Conservation (phyloP, 192 early-diverging fungal genomes). For the Coemansia sp. region DNA sequence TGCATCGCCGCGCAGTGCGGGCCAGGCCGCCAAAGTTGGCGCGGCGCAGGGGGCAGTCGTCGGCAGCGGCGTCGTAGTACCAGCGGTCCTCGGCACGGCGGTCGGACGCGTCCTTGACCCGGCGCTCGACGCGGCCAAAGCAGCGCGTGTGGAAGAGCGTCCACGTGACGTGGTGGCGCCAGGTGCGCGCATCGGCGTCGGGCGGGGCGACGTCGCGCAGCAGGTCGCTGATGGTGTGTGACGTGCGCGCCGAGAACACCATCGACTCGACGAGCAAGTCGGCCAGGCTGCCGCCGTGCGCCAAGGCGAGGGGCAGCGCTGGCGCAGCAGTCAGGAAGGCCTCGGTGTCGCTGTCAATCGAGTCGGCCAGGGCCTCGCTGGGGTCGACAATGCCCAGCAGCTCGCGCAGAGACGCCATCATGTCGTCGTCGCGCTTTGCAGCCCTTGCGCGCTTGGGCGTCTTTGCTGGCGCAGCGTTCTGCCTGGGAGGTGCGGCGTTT, state of each 20-base stretch:
- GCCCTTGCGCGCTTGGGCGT: conserved; percentile 5
- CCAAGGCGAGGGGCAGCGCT: conserved; percentile 19
- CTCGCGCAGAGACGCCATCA: conserved; percentile 50
- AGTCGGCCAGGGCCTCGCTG: conserved; percentile 53
- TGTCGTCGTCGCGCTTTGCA: conserved; percentile 38
- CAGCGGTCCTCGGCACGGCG: conserved; percentile 55
- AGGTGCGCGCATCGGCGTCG: conserved; percentile 25
- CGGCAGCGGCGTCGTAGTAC: conserved; percentile 56
- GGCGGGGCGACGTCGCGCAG: conserved; percentile 49
- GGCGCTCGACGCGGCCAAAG: conserved; percentile 58
- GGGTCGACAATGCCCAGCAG: conserved; percentile 53
- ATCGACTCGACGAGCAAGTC: conserved; percentile 51
- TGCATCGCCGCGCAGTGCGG: conserved; percentile 56
- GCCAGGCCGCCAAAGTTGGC: conserved; percentile 57
- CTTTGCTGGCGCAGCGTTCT: background rate
- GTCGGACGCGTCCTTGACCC: conserved; percentile 57
- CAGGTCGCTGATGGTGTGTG: conserved; percentile 57
- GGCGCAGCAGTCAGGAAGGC: conserved; percentile 34
- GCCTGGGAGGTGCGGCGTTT: conserved; percentile 14
- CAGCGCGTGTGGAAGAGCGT: conserved; percentile 48
- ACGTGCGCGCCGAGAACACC: conserved; percentile 58
- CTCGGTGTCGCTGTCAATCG: conserved; percentile 56
- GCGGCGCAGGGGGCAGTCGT: conserved; percentile 43
- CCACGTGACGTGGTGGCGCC: conserved; percentile 47
- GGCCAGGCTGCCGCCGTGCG: conserved; percentile 23